Evolutionary conservation across 495 filamentous ascomycete species (phyloP), one percentile per base, ranked within the genome.

Genomic region (Hamigera avellanea): DNA sequence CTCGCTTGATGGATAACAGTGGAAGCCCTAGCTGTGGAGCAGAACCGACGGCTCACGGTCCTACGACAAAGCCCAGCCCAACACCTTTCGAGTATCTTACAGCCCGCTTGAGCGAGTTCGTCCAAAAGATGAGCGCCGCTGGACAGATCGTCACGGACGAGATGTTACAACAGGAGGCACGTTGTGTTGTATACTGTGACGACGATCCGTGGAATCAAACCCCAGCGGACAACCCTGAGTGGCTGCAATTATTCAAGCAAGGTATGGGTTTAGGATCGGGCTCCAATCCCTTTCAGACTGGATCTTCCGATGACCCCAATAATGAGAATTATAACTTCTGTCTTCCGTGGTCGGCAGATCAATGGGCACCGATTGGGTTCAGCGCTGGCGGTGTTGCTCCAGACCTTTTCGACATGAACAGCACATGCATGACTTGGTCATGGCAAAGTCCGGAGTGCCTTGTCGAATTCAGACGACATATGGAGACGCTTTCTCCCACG

Each of bases 191-290:
- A 23, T 79, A 72, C 49, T 68, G 70, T n/a, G 64, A 57, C 30
- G 71, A 77, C 29, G 75, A 81, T 47, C 60, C 64, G 14, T 78
- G 74, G 74, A 76, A 78, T 36, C 74, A 77, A 43, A 80, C 75
- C 0, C 63, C 65, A 2, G 69, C 75, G 1, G 76, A 81, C 40
- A 70, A 78, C 44, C 51, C 52, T 0, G 53, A 59, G 6, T 76
- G 74, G 69, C 52, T 81, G 19, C 61, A 64, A 31, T 59, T 70
- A 26, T 76, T 80, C 61, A 78, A 77, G 46, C 40, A 49, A 25
- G 44, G 45, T 10, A 35, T 46, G 36, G 51, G 44, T 15, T 19
- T 51, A 28, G 18, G n/a, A n/a, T n/a, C n/a, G n/a, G n/a, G n/a
- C n/a, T n/a, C n/a, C n/a, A n/a, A 25, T 35, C 19, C 33, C 33